Evolutionary conservation across 805 yeast genomes (phyloP).

Genomic region (Monosporozyma unispora): DNA sequence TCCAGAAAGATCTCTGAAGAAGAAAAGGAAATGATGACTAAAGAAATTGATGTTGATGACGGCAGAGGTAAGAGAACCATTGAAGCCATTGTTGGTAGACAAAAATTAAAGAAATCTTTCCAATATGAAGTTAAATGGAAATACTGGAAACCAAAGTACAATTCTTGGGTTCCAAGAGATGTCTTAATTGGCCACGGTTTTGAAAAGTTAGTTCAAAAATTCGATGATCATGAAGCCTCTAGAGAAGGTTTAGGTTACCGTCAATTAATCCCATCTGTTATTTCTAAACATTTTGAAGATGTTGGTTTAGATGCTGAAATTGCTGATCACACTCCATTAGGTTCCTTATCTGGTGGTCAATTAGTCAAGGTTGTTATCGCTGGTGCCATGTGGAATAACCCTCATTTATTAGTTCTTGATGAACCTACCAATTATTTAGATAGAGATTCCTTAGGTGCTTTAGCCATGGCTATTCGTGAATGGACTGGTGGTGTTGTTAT

Average conservation of each 20-base stretch:
- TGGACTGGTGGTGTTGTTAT: conserved; percentile 98
- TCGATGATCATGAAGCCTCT: conserved; percentile 98
- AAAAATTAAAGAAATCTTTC: conserved; percentile 90
- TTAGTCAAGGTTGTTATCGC: conserved; percentile 97
- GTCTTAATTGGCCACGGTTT: conserved; percentile 74
- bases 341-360: conserved; percentile 96
- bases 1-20: conserved; percentile 77
- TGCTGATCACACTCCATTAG: conserved; percentile 96
- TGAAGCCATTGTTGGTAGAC: conserved; percentile 96
- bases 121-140: conserved; percentile 96
- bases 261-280: conserved; percentile 83
- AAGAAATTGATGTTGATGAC: conserved; percentile 71
- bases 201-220: conserved; percentile 84
- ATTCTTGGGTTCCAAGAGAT: conserved; percentile 89
- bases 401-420: conserved; percentile 89
- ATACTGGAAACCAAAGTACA: conserved; percentile 83
- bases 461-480: conserved; percentile 95
- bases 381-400: conserved; percentile 99
- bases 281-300: conserved; percentile 92
- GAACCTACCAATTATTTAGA: conserved; percentile 98
- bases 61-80: conserved; percentile 82
- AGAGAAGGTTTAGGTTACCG: conserved; percentile 99
- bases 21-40: conserved; percentile 61
- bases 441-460: conserved; percentile 95
- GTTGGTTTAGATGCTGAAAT: conserved; percentile 97